Evolutionary conservation across 116 monocot genomes (phyloP).

Genomic region (Cymodocea nodosa): DNA sequence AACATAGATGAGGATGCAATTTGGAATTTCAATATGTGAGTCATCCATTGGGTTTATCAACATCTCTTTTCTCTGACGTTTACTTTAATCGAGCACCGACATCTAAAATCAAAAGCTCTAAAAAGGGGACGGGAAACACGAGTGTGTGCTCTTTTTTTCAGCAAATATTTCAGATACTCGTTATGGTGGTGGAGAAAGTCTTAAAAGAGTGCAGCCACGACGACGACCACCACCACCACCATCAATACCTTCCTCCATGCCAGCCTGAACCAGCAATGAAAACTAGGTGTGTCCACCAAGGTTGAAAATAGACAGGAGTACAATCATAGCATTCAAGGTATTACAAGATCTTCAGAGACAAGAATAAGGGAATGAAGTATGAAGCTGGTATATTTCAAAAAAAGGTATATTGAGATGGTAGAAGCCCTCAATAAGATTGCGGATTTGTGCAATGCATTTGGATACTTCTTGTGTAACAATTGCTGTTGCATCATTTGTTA

Average conservation of each 20-base stretch:
- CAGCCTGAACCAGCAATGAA: conserved; percentile 27
- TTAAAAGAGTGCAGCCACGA: conserved; percentile 37
- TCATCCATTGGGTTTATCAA: too few relatives aligned
- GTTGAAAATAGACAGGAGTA: background rate
- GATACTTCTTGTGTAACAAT: conserved; percentile 65
- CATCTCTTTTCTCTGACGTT: too few relatives aligned
- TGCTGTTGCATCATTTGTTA: conserved; percentile 60
- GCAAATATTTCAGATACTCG: too few relatives aligned
- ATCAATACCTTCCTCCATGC: conserved; percentile 77
- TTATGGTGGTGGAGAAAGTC: conserved; percentile 29
- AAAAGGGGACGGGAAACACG: too few relatives aligned
- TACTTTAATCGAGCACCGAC: too few relatives aligned
- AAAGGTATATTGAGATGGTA: background rate
- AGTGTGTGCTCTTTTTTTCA: too few relatives aligned
- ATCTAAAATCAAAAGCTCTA: too few relatives aligned
- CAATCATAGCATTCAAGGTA: background rate
- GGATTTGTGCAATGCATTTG: conserved; percentile 63
- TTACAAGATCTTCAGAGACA: background rate
- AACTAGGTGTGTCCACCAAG: background rate
- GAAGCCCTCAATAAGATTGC: conserved; percentile 68
- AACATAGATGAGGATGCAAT: too few relatives aligned
- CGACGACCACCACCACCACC: too few relatives aligned
- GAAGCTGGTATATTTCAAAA: background rate
- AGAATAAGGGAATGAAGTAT: too few relatives aligned
- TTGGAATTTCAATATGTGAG: too few relatives aligned